Conservation (phyloP, 2,329 filamentous ascomycete genomes). For the Neurospora sp. region DNA sequence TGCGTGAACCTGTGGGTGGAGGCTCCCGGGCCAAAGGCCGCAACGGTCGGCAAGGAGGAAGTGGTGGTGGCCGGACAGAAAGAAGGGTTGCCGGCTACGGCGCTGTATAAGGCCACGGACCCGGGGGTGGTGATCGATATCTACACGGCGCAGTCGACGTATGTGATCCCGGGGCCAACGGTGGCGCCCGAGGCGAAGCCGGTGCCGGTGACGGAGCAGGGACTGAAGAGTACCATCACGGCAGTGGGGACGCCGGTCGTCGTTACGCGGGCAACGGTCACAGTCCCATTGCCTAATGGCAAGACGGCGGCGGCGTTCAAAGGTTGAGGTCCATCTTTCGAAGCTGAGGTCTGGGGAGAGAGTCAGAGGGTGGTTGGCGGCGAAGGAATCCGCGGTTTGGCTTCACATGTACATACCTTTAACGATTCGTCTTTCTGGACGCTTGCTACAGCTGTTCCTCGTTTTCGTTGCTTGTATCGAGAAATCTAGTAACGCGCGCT, state of each 20-base stretch:
- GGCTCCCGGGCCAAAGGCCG: not conserved
- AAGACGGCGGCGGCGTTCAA: not conserved
- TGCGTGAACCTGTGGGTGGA: constrained; percentile 23
- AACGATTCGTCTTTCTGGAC: not conserved
- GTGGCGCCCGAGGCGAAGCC: constrained; percentile 17
- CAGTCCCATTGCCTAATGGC: constrained; percentile 8
- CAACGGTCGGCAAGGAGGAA: not conserved
- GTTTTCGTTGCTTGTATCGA: not conserved
- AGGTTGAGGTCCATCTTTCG: not conserved
- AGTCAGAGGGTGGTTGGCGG: not conserved
- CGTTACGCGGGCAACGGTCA: constrained; percentile 13
- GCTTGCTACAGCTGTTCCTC: accelerated
- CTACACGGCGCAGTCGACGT: constrained; percentile 12
- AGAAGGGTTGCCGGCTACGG: constrained; percentile 12
- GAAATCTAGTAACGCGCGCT: not conserved
- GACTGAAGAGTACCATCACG: constrained; percentile 4
- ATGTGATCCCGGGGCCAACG: constrained; percentile 21
- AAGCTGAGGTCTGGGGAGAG: not conserved
- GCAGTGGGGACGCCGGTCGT: constrained; percentile 19
- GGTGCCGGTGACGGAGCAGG: constrained; percentile 17
- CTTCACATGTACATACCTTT: not conserved
- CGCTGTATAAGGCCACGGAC: constrained; percentile 17
- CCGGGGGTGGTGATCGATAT: constrained; percentile 19
- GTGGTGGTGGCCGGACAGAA: constrained; percentile 5
- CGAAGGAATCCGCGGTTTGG: not conserved